Evolutionary conservation across 768 basidiomycete species (phyloP), one percentile per base, ranked within the genome.

Genomic region (Cyathus striatus): DNA sequence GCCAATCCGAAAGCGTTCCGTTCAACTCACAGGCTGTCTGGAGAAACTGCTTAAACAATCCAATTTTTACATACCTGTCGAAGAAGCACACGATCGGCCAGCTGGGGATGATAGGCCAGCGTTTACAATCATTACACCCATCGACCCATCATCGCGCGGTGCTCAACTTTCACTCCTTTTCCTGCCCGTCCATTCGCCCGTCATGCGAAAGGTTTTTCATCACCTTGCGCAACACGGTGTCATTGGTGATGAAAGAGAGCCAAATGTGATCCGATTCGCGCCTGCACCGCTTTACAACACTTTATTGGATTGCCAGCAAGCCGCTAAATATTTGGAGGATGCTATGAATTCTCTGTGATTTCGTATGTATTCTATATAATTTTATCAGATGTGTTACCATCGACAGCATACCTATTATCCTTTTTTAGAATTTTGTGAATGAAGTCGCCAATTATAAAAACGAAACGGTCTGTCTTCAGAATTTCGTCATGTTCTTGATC

Each of bases 51-150:
- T 97, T 23, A 61, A 61, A 40, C 55, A 68, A 40, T 88, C 84
- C 16, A 72, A 69, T 46, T 86, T 78, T 64, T 92, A 79, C 58
- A 70, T 86, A 4, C 59, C 77, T 10, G 55, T 68, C 2, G 51
- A 63, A 12, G 60, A 70, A 24, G 60, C 57, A 41, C 48, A 46
- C 41, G 66, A 63, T 41, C 58, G 57, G 17, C 53, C 48, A 25
- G 45, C 50, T 17, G 53, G 55, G 43, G 50, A 42, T 20, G 50
- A 44, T 24, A 58, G 57, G 17, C 66, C 65, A 24, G 74, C 78
- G 3, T 96, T 98, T 66, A 90, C 90, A n/a, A 90, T 98, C 51
- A 84, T 98, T 54, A 98, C 95, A 2, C 95, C 96, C 2, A 61
- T 55, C 35, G 72, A 81, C 40, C 68, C 80, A 20, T 70, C 72